Percentiles rank a stretch among this genome's conserved stretches.
Evolutionary conservation across 1,139 yeast species (phyloP).

Genomic region (Sugiyamaella castrensis): DNA sequence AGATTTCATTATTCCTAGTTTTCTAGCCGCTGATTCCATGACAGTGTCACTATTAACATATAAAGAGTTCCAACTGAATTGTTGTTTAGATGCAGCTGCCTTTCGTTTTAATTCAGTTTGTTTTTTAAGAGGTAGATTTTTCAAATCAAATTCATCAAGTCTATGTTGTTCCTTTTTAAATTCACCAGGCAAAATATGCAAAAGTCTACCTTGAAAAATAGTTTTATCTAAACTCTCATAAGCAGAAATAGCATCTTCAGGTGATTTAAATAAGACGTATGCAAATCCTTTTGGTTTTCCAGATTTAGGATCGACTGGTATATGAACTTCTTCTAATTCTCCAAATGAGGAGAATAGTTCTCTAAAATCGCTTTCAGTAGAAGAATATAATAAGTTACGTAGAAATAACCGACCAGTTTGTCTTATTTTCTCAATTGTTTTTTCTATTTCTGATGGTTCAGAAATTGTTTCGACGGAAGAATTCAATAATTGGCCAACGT

Average conservation of each 20-base stretch:
- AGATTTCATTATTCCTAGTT: constrained; percentile 77
- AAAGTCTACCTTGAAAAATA: constrained; percentile 88
- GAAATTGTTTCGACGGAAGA: no score
- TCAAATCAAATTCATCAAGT: constrained; percentile 84
- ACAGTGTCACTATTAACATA: constrained; percentile 92
- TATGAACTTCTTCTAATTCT: constrained; percentile 56
- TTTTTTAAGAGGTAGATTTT: constrained; percentile 86
- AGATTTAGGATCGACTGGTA: constrained; percentile 86
- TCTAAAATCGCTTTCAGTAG: constrained; percentile 76
- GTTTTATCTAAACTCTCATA: constrained; percentile 74
- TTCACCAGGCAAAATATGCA: constrained; percentile 86
- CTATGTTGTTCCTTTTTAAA: constrained; percentile 64
- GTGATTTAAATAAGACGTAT: constrained; percentile 65
- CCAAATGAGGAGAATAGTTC: constrained; percentile 53
- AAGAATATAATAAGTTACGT: constrained; percentile 77
- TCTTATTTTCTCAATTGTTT: constrained; percentile 50
- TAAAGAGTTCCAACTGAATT: constrained; percentile 93
- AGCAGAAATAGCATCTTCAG: constrained; percentile 74
- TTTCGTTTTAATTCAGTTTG: constrained; percentile 82
- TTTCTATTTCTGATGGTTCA: constrained; percentile 45
- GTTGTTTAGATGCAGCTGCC: constrained; percentile 77
- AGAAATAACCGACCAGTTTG: constrained; percentile 81
- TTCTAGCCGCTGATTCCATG: constrained; percentile 80
- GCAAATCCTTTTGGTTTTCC: constrained; percentile 94
- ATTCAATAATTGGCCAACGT: not conserved